phyloP scores from a whole-genome alignment of 176 grass and related monocot genomes.

The Oryza glaberrima region DNA sequence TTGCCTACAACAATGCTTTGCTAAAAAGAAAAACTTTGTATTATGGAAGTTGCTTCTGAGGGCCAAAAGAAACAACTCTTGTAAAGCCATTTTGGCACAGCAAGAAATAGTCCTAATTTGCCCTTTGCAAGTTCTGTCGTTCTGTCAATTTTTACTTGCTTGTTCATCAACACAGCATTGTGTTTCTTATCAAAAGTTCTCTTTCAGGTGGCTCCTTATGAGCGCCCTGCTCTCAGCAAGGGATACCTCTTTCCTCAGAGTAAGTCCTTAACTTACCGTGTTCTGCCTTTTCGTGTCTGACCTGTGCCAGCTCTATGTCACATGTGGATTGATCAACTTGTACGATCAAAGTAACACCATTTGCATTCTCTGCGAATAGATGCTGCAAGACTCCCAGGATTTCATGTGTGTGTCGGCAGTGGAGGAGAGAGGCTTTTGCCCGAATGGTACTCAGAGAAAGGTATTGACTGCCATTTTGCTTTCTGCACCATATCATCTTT shows the following conservation, averaged over 20 bases:
- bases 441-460: conserved; percentile 96
- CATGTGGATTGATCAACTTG: not conserved
- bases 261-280: conserved; percentile 35
- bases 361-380: conserved; percentile 48
- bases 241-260: conserved; percentile 87
- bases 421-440: conserved; percentile 88
- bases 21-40: not conserved
- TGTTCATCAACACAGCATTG: not conserved
- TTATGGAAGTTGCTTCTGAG: not conserved
- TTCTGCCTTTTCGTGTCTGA: not conserved
- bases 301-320: not conserved
- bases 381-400: conserved; percentile 94
- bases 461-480: conserved; percentile 35
- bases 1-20: not conserved
- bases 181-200: conserved; percentile 17
- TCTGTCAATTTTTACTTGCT: not conserved
- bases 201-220: conserved; percentile 91
- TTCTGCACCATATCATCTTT: not conserved
- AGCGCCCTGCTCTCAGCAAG: conserved; percentile 96
- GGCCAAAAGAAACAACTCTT: not conserved
- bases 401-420: conserved; percentile 88
- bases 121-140: not conserved
- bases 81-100: not conserved
- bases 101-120: not conserved
- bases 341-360: conserved; percentile 9